Evolutionary conservation across 1,284 basidiomycete genomes (phyloP).

Genomic region (Vanrija sp.): DNA sequence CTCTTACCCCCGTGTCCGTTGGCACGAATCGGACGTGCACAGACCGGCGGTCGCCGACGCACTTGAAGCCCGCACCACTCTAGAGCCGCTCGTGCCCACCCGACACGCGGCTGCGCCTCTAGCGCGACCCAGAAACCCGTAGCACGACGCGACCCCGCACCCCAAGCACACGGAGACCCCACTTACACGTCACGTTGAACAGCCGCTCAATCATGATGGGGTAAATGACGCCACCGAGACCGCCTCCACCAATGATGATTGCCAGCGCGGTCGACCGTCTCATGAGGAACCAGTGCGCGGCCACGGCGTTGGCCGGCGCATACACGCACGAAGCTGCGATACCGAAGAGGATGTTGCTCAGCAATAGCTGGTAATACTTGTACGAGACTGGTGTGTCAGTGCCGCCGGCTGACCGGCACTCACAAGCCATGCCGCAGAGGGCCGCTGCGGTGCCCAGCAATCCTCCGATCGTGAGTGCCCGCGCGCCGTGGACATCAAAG

Average conservation of each 20-base stretch:
- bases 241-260: constrained; percentile 37
- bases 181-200: not conserved
- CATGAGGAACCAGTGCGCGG: constrained; percentile 42
- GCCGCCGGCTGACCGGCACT: not conserved
- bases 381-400: constrained; percentile 22
- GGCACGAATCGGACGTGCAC: too few species aligned
- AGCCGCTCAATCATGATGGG: constrained; percentile 21
- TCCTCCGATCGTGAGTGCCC: constrained; percentile 24
- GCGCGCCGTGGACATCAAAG: constrained; percentile 41
- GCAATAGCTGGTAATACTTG: constrained; percentile 43
- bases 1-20: too few species aligned
- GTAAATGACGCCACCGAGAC: constrained; percentile 33
- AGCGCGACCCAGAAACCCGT: too few species aligned
- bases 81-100: too few species aligned
- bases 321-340: constrained; percentile 35
- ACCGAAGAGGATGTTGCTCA: constrained; percentile 35
- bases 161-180: constrained; percentile 2
- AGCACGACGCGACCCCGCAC: not conserved
- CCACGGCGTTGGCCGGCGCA: constrained; percentile 37
- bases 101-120: not conserved
- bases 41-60: too few species aligned
- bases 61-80: too few species aligned
- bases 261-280: constrained; percentile 36
- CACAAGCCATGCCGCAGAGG: constrained; percentile 32
- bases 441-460: constrained; percentile 24